Evolutionary conservation across 768 basidiomycete genomes (phyloP).

Genomic region (Naematelia encephala): DNA sequence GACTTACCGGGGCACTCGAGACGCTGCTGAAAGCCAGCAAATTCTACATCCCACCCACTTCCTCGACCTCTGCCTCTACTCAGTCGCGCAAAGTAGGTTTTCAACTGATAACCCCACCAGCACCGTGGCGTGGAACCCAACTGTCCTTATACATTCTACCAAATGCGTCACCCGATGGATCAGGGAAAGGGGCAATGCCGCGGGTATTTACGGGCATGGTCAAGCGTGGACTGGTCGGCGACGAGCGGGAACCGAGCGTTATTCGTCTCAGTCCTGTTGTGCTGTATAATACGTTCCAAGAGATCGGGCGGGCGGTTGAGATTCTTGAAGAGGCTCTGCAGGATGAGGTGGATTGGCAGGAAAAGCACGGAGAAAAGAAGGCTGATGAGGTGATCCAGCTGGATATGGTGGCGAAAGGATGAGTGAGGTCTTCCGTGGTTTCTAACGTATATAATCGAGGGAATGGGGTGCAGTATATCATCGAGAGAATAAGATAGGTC

Average conservation of each 20-base stretch:
- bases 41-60: conserved; percentile 58
- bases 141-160: conserved; percentile 67
- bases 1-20: conserved; percentile 71
- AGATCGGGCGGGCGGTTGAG: conserved; percentile 67
- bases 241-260: conserved; percentile 86
- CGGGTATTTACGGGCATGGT: conserved; percentile 62
- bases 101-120: conserved; percentile 85
- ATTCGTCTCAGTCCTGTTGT: conserved; percentile 83
- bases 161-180: conserved; percentile 48
- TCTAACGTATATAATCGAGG: too few species aligned
- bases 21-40: conserved; percentile 60
- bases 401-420: background rate
- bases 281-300: conserved; percentile 77
- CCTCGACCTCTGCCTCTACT: background rate
- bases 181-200: conserved; percentile 63
- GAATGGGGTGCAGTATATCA: too few species aligned
- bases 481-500: too few species aligned
- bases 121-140: conserved; percentile 73
- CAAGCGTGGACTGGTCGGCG: conserved; percentile 77
- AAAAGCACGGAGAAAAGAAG: background rate
- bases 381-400: background rate
- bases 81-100: conserved; percentile 56
- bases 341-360: conserved; percentile 25
- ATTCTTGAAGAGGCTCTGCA: conserved; percentile 59
- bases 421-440: too few species aligned